Conservation (phyloP, 257 asterid genomes). For the Voacanga thouarsii region DNA sequence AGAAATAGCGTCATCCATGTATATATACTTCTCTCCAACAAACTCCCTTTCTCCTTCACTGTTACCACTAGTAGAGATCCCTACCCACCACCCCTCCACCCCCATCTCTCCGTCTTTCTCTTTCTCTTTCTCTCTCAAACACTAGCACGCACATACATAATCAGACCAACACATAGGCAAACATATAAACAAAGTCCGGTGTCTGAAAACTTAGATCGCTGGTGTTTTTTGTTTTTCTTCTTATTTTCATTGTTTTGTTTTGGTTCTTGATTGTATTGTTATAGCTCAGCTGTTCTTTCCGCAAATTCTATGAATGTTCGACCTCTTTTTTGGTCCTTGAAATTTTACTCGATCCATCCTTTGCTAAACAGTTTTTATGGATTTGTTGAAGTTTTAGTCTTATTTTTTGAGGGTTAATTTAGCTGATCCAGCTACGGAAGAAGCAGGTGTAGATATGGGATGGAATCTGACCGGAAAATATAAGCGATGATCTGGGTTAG, state of each 20-base stretch:
- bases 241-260: neutral
- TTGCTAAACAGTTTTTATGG: neutral
- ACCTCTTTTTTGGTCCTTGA: neutral
- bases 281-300: neutral
- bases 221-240: neutral
- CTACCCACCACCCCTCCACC: neutral
- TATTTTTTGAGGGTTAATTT: constrained; percentile 10
- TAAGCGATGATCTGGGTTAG: neutral
- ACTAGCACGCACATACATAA: neutral
- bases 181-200: neutral
- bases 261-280: neutral
- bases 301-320: neutral
- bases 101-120: neutral
- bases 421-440: constrained; percentile 11
- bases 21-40: neutral
- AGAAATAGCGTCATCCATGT: neutral
- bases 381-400: too few species aligned
- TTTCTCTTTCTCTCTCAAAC: neutral
- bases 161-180: neutral
- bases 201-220: constrained; percentile 16
- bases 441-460: neutral
- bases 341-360: neutral
- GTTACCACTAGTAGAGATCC: constrained; percentile 17
- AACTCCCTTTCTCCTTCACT: constrained; percentile 9
- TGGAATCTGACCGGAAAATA: constrained; percentile 10